Conservation (phyloP, 2,329 filamentous ascomycete species). For the Madurella fahalii region DNA sequence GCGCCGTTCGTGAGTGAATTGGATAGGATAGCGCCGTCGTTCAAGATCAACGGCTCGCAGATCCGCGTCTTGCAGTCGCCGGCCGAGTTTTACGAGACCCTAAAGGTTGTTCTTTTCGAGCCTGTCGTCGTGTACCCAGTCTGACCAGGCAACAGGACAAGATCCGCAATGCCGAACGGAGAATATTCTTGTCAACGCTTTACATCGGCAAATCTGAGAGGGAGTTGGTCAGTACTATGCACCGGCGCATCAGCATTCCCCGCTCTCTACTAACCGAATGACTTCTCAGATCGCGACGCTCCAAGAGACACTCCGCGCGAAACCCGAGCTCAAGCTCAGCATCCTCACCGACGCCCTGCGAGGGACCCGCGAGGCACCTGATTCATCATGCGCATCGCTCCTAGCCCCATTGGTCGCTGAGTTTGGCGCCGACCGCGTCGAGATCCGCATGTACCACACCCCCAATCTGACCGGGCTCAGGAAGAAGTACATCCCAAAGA, state of each 20-base stretch:
- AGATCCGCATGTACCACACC: conserved; percentile 96
- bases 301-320: conserved; percentile 66
- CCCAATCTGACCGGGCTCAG: conserved; percentile 85
- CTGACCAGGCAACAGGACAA: conserved; percentile 53
- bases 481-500: conserved; percentile 77
- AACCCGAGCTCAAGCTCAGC: conserved; percentile 74
- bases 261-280: neutral
- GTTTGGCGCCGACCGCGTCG: conserved; percentile 79
- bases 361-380: conserved; percentile 84
- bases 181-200: conserved; percentile 90
- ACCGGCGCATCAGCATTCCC: no score
- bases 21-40: conserved; percentile 85
- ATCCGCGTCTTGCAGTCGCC: conserved; percentile 77
- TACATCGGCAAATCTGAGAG: conserved; percentile 93
- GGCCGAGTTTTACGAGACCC: conserved; percentile 81
- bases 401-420: conserved; percentile 78
- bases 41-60: conserved; percentile 76
- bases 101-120: conserved; percentile 60
- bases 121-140: conserved; percentile 2
- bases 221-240: conserved; percentile 59
- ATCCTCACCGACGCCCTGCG: conserved; percentile 88
- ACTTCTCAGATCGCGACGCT: conserved; percentile 64
- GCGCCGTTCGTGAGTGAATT: conserved; percentile 64
- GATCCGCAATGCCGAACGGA: conserved; percentile 71
- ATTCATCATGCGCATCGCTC: conserved; percentile 82